Percentiles rank a stretch among this genome's conserved stretches.
These are phyloP conservation scores for Lachnellula suecica DNA, from an alignment of 2,329 filamentous ascomycete species.

Conservation along the genomic window DNA sequence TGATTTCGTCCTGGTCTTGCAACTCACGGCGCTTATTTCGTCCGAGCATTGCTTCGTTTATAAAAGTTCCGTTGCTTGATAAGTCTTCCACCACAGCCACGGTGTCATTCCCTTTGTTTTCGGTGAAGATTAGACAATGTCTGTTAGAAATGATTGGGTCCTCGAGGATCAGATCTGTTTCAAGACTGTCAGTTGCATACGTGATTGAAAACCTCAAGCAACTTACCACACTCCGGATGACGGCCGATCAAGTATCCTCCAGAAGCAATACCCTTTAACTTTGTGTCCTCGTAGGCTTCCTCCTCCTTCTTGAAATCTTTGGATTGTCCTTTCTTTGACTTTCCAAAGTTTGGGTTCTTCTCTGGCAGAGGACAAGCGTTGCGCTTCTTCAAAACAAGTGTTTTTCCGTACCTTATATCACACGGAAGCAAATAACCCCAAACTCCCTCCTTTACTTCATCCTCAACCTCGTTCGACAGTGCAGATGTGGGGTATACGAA, in stretches of 20 bases:
- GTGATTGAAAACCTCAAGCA: not conserved
- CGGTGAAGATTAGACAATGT: constrained; percentile 68
- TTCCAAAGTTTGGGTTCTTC: constrained; percentile 39
- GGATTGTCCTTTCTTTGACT: constrained; percentile 44
- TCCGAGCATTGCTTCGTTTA: constrained; percentile 88
- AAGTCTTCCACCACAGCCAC: constrained; percentile 86
- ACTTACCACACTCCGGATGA: constrained; percentile 89
- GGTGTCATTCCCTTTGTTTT: constrained; percentile 56
- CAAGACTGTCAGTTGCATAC: constrained; percentile 3
- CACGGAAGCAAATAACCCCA: constrained; percentile 95
- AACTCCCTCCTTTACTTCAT: constrained; percentile 73
- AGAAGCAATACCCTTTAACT: constrained; percentile 61
- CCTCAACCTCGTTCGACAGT: constrained; percentile 78
- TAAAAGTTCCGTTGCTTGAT: constrained; percentile 93
- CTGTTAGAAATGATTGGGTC: constrained; percentile 85
- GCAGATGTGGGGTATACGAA: constrained; percentile 70
- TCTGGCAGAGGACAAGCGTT: constrained; percentile 65
- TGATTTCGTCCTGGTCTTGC: constrained; percentile 86
- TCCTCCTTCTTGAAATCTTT: constrained; percentile 52
- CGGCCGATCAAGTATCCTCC: constrained; percentile 89
- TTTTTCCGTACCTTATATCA: constrained; percentile 66
- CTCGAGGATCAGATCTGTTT: constrained; percentile 68
- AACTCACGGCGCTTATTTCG: constrained; percentile 90
- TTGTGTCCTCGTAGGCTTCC: constrained; percentile 60
- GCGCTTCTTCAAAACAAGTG: constrained; percentile 74